phyloP scores from a whole-genome alignment of 2,329 filamentous ascomycete genomes.

The Ceratocystiopsis brevicomis region DNA sequence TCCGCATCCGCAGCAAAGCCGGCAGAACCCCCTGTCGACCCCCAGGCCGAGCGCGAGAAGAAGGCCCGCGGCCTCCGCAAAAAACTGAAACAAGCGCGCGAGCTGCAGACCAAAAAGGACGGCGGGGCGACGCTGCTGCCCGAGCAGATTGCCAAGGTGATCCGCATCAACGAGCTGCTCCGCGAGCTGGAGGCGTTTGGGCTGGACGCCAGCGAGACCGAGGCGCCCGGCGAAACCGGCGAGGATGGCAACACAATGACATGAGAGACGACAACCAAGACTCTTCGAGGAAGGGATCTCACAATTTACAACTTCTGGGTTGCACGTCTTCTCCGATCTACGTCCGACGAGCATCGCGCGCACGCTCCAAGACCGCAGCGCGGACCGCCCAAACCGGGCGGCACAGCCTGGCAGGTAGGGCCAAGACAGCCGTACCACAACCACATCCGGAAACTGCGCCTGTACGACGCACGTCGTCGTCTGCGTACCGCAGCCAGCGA shows the following conservation, averaged over 20 bases:
- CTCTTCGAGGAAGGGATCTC: too few species aligned
- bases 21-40: conserved; percentile 4
- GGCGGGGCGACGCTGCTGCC: conserved; percentile 66
- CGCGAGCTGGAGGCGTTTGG: conserved; percentile 72
- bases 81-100: conserved; percentile 84
- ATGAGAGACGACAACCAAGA: not conserved
- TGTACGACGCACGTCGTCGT: too few species aligned
- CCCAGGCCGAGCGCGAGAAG: conserved; percentile 68
- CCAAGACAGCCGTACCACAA: too few species aligned
- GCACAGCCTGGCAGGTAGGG: too few species aligned
- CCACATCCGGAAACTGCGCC: too few species aligned
- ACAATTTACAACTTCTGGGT: too few species aligned
- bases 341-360: too few species aligned
- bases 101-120: conserved; percentile 80
- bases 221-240: conserved; percentile 8
- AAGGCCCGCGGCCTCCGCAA: conserved; percentile 83
- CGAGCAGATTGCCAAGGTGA: conserved; percentile 93
- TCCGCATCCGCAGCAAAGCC: conserved; percentile 1
- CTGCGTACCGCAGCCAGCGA: too few species aligned
- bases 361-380: too few species aligned
- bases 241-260: conserved; percentile 1
- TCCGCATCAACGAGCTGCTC: conserved; percentile 87
- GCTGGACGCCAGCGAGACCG: conserved; percentile 55
- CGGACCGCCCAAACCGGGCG: too few species aligned
- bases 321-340: too few species aligned